phyloP scores from a whole-genome alignment of 148 eudicot genomes.

The Rhododendron ferrugineum region DNA sequence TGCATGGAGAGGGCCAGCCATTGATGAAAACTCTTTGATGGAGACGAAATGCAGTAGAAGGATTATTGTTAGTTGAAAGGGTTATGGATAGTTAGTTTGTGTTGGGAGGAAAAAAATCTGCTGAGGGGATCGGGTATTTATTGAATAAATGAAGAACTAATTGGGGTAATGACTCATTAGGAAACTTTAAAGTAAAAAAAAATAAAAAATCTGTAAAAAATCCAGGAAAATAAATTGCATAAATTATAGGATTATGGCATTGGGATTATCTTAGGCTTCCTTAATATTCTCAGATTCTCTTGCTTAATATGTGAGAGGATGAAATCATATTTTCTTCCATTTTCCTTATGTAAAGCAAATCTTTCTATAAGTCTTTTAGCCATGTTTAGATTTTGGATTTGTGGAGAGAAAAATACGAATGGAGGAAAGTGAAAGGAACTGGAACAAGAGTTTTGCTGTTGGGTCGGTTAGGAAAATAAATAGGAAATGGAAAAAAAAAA shows the following conservation, averaged over 20 bases:
- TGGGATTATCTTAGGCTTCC: not conserved
- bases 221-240: not conserved
- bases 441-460: not conserved
- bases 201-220: not conserved
- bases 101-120: not conserved
- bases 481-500: too few species aligned
- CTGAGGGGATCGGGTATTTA: not conserved
- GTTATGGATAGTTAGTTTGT: not conserved
- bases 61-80: not conserved
- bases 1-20: not conserved
- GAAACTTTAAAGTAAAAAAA: not conserved
- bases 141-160: not conserved
- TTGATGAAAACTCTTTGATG: not conserved
- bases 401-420: not conserved
- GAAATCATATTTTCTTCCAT: not conserved
- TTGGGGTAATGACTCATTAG: not conserved
- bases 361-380: not conserved
- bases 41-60: not conserved
- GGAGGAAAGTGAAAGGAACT: not conserved
- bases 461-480: not conserved
- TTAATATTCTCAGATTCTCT: not conserved
- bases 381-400: not conserved
- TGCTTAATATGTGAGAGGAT: not conserved
- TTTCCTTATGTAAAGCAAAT: not conserved
- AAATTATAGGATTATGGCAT: not conserved